Percentiles rank a stretch among this genome's conserved stretches.
These are phyloP conservation scores for Mycena belliarum DNA, from an alignment of 768 basidiomycete genomes.

Conservation along the genomic window DNA sequence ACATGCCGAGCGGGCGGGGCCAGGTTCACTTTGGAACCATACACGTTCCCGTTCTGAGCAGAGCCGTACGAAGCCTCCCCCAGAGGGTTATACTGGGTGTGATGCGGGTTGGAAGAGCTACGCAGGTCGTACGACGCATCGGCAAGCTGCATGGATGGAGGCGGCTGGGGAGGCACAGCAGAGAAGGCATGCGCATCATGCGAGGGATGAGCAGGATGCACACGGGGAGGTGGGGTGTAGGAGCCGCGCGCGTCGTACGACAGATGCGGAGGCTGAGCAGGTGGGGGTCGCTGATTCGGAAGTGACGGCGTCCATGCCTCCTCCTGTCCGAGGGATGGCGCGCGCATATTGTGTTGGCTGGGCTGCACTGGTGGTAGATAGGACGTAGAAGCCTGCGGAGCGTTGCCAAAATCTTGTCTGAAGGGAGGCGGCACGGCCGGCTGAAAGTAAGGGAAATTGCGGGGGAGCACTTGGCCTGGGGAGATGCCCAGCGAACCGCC, in stretches of 20 bases:
- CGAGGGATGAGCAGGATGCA: neutral
- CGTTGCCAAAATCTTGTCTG: slow-evolving; percentile 10
- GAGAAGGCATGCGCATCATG: neutral
- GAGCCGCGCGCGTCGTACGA: neutral
- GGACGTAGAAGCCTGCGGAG: slow-evolving; percentile 19
- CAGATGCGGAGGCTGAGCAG: neutral
- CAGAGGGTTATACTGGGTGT: slow-evolving; percentile 15
- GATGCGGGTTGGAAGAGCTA: neutral
- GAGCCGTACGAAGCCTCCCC: neutral
- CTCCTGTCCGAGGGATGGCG: neutral
- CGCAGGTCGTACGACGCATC: neutral
- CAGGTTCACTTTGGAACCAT: neutral
- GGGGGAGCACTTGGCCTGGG: slow-evolving; percentile 60
- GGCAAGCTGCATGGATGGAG: neutral
- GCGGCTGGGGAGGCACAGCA: neutral
- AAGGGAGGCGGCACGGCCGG: slow-evolving; percentile 10
- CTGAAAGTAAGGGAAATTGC: slow-evolving; percentile 28
- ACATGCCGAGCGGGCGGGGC: neutral
- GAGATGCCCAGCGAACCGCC: slow-evolving; percentile 52
- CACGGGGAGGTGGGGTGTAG: neutral
- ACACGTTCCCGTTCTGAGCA: neutral
- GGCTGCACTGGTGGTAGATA: slow-evolving; percentile 3
- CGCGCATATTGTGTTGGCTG: neutral
- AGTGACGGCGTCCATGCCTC: neutral
- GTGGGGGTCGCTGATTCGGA: neutral